phyloP scores from a whole-genome alignment of 352 stramenopile genomes.

The Aphanomyces invadans region DNA sequence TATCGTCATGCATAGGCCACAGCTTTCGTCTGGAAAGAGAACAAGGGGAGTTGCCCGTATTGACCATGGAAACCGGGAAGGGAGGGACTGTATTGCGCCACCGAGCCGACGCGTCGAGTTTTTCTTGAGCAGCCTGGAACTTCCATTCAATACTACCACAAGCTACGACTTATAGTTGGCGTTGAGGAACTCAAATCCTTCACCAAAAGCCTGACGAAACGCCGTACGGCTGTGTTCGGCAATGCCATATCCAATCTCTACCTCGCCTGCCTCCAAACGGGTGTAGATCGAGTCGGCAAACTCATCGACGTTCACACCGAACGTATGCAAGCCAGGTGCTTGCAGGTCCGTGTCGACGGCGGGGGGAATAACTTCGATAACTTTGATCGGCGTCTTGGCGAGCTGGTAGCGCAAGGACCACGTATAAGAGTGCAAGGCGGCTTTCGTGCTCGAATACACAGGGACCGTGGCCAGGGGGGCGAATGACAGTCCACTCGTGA shows the following conservation, averaged over 20 bases:
- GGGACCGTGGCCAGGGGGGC: background rate
- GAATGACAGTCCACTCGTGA: slow-evolving; percentile 15
- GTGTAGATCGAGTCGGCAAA: slow-evolving; percentile 19
- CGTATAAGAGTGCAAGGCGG: slow-evolving; percentile 25
- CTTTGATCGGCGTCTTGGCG: slow-evolving; percentile 5
- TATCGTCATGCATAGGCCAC: too few relatives aligned
- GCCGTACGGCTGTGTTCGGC: background rate
- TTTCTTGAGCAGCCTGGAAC: too few relatives aligned
- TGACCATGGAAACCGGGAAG: too few relatives aligned
- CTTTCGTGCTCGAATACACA: slow-evolving; percentile 23
- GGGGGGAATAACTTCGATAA: slow-evolving; percentile 25
- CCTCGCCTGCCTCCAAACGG: slow-evolving; percentile 7
- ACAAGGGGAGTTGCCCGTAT: too few relatives aligned
- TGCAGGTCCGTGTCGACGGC: slow-evolving; percentile 22
- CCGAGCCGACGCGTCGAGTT: too few relatives aligned
- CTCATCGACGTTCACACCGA: slow-evolving; percentile 18
- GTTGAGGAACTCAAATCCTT: slow-evolving; percentile 2
- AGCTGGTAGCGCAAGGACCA: slow-evolving; percentile 23
- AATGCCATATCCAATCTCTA: slow-evolving; percentile 16
- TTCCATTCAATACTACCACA: too few relatives aligned
- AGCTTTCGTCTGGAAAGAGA: too few relatives aligned
- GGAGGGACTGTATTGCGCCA: too few relatives aligned
- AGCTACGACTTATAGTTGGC: too few relatives aligned
- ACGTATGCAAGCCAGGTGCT: slow-evolving; percentile 19
- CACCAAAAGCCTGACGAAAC: slow-evolving; percentile 4